Evolutionary conservation across 2,329 filamentous ascomycete genomes (phyloP), one percentile per base, ranked within the genome.

Genomic region (Sporothrix humicola): DNA sequence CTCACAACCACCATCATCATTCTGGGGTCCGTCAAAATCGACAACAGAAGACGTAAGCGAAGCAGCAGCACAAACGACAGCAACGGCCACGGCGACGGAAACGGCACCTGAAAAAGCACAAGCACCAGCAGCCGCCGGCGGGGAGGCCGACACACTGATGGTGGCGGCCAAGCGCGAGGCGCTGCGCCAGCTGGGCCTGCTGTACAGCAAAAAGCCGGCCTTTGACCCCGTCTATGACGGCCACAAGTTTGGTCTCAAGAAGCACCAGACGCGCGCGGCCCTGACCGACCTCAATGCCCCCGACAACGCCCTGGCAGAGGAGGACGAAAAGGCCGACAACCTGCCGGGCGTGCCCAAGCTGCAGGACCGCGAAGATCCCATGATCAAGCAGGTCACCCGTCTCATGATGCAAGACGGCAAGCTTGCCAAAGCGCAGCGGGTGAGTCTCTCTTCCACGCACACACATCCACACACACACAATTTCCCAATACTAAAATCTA

Each of bases 341-440:
- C 20, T n/a, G 15, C 20, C 15, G 37, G 58, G 23, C 61, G 79
- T 84, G 44, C 81, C 85, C 79, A 87, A 93, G 82, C 84, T 95
- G 78, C 92, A 94, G 82, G 86, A 93, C 80, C 90, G 96, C 79
- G 97, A 98, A 80, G 92, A 98, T 80, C 90, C 93, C 1, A 87
- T 98, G 8, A 86, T 98, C 66, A 86, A 92, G 77, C 96, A 98
- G 84, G 87, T 98, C 78, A 97, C 94, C 20, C 95, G 94, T 81
- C 86, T 97, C 77, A 83, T 99, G 76, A 99, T 98, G 95, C 86
- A 87, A 78, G 89, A 98, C 82, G 96, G 96, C 78, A 97, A 98
- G 85, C 89, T 97, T 81, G 92, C 92, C 79, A 88, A 89, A 81
- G 96, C 96, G n/a, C 94, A 99, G 82, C 90, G 91, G 85, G 94